A percentile compares a stretch with the other conserved stretches of the same genome.
These are phyloP conservation scores for Candida yuanshanica DNA, from an alignment of 805 yeast species.

Conservation along the genomic window DNA sequence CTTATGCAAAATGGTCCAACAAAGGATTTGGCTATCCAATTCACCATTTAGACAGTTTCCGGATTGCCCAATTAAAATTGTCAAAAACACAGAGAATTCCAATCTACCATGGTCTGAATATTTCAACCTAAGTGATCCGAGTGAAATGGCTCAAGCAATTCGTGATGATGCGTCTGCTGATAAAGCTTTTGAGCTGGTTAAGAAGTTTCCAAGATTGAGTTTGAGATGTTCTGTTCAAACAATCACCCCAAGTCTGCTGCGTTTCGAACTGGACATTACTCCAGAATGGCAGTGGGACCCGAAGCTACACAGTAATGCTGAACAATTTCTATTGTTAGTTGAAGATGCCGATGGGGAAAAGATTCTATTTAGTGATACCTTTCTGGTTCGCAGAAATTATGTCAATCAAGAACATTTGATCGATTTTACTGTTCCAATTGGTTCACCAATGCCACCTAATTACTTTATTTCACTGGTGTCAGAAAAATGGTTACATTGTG, in stretches of 20 bases:
- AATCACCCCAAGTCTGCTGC: constrained; percentile 59
- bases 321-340: constrained; percentile 63
- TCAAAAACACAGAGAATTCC: constrained; percentile 72
- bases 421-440: constrained; percentile 61
- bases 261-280: constrained; percentile 57
- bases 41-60: constrained; percentile 85
- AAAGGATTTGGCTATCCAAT: constrained; percentile 75
- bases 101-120: constrained; percentile 80
- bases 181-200: constrained; percentile 49
- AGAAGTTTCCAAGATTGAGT: constrained; percentile 66
- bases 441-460: constrained; percentile 56
- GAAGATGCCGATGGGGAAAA: constrained; percentile 83
- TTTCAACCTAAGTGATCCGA: constrained; percentile 55
- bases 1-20: constrained; percentile 75
- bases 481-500: constrained; percentile 83
- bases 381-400: constrained; percentile 45
- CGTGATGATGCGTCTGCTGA: constrained; percentile 65
- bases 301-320: constrained; percentile 54
- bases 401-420: constrained; percentile 50
- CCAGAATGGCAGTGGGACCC: constrained; percentile 82
- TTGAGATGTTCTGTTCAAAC: constrained; percentile 68
- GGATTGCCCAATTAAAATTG: constrained; percentile 62
- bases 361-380: constrained; percentile 52
- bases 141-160: constrained; percentile 79
- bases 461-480: constrained; percentile 69